Conservation (phyloP, 163 green algal species). For the Trebouxia gelatinosa region DNA sequence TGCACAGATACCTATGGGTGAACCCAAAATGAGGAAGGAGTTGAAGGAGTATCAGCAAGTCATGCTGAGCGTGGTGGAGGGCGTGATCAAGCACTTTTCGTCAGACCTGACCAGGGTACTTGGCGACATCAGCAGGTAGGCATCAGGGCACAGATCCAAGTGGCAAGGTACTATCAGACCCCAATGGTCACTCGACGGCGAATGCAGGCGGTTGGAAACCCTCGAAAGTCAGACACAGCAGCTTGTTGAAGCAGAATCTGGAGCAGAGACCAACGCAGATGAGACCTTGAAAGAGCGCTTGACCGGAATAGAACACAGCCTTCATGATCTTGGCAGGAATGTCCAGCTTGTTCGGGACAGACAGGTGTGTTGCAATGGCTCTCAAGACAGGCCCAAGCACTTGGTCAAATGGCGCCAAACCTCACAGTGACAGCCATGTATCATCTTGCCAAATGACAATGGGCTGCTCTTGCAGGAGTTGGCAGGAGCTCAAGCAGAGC, state of each 20-base stretch:
- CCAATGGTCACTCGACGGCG: too few species aligned
- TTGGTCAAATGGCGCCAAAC: background rate
- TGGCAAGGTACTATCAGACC: background rate
- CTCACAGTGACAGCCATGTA: background rate
- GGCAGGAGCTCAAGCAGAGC: constrained; percentile 47
- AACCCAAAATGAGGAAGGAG: background rate
- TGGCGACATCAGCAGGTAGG: constrained; percentile 23
- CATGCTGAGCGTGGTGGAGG: background rate
- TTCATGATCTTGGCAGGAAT: constrained; percentile 47
- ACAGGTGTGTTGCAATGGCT: constrained; percentile 29
- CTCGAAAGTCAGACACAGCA: constrained; percentile 53
- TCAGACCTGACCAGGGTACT: background rate
- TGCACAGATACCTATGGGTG: constrained; percentile 4
- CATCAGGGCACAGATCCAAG: background rate
- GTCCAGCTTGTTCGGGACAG: constrained; percentile 60
- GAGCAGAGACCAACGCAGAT: constrained; percentile 48
- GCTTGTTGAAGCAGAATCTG: constrained; percentile 38
- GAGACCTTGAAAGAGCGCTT: constrained; percentile 47
- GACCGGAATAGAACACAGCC: constrained; percentile 38
- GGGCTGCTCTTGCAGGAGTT: constrained; percentile 46
- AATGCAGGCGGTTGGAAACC: constrained; percentile 46
- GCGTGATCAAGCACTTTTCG: background rate
- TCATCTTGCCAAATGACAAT: too few species aligned
- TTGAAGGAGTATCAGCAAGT: constrained; percentile 21
- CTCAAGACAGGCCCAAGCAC: background rate